Evolutionary conservation across 2,329 filamentous ascomycete species (phyloP).

Genomic region (Fusarium longipes): DNA sequence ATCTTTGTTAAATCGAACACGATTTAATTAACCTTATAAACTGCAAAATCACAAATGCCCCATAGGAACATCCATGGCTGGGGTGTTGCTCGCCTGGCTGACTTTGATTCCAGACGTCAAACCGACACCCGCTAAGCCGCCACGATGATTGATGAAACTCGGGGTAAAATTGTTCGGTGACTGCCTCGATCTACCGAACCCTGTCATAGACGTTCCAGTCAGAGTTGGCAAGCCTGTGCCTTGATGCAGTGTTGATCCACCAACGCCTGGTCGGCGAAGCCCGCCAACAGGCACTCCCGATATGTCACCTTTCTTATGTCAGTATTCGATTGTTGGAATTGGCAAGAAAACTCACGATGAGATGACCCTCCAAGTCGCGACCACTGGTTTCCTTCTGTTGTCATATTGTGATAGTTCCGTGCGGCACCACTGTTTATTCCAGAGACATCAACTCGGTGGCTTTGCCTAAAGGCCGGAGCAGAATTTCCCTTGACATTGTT

Average conservation of each 20-base stretch:
- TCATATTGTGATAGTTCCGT: slow-evolving; percentile 18
- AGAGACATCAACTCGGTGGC: slow-evolving; percentile 32
- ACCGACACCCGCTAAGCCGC: slow-evolving; percentile 44
- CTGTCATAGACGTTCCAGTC: slow-evolving; percentile 14
- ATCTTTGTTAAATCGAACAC: background rate
- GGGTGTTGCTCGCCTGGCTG: slow-evolving; percentile 42
- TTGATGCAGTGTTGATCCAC: slow-evolving; percentile 16
- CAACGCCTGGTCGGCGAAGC: slow-evolving; percentile 19
- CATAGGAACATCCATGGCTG: slow-evolving; percentile 29
- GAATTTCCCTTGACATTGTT: background rate
- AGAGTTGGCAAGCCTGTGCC: slow-evolving; percentile 12
- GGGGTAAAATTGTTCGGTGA: slow-evolving; percentile 17
- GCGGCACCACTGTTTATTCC: slow-evolving; percentile 30
- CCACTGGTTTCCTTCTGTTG: slow-evolving; percentile 36
- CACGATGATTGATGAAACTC: slow-evolving; percentile 37
- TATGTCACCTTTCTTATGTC: slow-evolving; percentile 22
- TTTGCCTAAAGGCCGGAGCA: slow-evolving; percentile 22
- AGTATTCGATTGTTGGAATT: background rate
- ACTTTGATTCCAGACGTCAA: slow-evolving; percentile 49
- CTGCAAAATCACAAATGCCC: slow-evolving; percentile 14
- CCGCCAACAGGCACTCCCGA: slow-evolving; percentile 15
- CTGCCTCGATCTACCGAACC: slow-evolving; percentile 19
- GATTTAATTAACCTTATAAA: background rate
- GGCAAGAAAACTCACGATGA: slow-evolving; percentile 25
- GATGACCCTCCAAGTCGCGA: slow-evolving; percentile 16